phyloP scores from a whole-genome alignment of 306 rosid genomes.

The Vigna reflexopilosa region DNA sequence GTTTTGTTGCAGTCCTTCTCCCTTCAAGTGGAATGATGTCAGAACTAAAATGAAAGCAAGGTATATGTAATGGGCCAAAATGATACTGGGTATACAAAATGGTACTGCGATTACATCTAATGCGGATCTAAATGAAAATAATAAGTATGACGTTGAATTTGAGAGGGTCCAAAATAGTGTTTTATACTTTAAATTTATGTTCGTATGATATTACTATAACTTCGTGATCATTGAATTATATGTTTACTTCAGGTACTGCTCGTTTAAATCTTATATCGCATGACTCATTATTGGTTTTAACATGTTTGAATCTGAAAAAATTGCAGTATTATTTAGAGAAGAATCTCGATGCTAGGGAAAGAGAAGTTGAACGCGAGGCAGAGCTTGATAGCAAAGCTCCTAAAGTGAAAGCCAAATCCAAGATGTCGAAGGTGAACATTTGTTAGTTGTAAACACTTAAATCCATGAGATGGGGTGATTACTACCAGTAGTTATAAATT shows the following conservation, averaged over 20 bases:
- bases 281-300: constrained; percentile 37
- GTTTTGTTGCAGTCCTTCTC: no score
- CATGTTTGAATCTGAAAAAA: constrained; percentile 35
- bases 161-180: background rate
- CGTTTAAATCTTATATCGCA: constrained; percentile 17
- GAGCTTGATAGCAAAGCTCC: constrained; percentile 95
- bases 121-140: background rate
- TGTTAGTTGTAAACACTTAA: background rate
- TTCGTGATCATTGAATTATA: constrained; percentile 11
- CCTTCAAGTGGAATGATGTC: no score
- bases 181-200: background rate
- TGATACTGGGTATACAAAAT: background rate
- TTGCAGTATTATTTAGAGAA: constrained; percentile 92
- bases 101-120: background rate
- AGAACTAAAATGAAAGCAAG: background rate
- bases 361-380: constrained; percentile 88
- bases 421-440: constrained; percentile 88
- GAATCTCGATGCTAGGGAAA: constrained; percentile 85
- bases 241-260: constrained; percentile 3
- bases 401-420: constrained; percentile 92
- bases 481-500: constrained; percentile 19
- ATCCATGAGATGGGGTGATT: constrained; percentile 6
- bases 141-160: background rate
- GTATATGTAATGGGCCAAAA: background rate
- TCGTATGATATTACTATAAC: background rate